phyloP scores from a whole-genome alignment of 495 filamentous ascomycete species.

The Schizothecium vesticola region DNA sequence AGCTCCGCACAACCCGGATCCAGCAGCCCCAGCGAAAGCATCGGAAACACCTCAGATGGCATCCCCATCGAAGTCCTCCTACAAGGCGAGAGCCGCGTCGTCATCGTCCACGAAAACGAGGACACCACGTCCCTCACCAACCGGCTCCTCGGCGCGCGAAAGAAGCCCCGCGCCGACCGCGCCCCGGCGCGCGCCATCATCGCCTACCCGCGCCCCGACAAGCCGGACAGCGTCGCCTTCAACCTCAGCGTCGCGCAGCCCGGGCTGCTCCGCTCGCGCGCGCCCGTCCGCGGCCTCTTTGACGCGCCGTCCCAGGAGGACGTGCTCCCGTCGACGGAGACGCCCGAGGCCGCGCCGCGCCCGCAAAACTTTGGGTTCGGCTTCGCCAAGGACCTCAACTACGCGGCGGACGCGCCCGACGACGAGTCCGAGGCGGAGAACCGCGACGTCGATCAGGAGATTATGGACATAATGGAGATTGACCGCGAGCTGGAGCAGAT shows the following conservation, averaged over 20 bases:
- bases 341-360: background rate
- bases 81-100: conserved; percentile 57
- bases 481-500: conserved; percentile 47
- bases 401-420: conserved; percentile 37
- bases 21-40: conserved; percentile 28
- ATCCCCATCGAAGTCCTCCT: conserved; percentile 55
- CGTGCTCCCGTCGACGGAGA: conserved; percentile 20
- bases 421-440: conserved; percentile 41
- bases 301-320: conserved; percentile 19
- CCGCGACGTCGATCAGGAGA: conserved; percentile 46
- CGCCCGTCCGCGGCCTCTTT: conserved; percentile 13
- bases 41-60: conserved; percentile 21
- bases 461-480: conserved; percentile 53
- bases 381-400: conserved; percentile 40
- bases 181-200: conserved; percentile 34
- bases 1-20: conserved; percentile 20
- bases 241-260: conserved; percentile 38
- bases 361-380: conserved; percentile 27
- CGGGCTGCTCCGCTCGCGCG: conserved; percentile 10
- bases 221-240: conserved; percentile 39
- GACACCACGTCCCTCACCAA: conserved; percentile 32
- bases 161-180: conserved; percentile 26
- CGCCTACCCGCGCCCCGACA: conserved; percentile 35
- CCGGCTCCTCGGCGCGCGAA: conserved; percentile 27
- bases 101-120: conserved; percentile 50